Percentiles rank a stretch among this genome's conserved stretches.
These are phyloP conservation scores for Pyricularia sp. DNA, from an alignment of 2,329 filamentous ascomycete species.

Conservation along the genomic window DNA sequence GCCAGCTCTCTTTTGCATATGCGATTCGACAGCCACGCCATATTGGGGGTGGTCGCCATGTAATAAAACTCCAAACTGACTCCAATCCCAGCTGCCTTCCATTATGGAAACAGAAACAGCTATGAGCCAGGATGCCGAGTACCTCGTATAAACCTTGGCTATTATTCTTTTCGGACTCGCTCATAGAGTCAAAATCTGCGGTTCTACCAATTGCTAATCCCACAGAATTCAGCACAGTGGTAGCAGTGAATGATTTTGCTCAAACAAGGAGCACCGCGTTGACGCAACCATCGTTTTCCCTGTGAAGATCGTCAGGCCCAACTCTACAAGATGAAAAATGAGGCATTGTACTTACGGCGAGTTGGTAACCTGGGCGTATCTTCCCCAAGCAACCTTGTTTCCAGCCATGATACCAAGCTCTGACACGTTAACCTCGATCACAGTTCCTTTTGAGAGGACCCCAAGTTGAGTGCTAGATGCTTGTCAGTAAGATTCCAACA, in stretches of 20 bases:
- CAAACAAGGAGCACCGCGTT: constrained; percentile 4
- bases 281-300: constrained; percentile 4
- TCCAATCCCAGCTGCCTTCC: background rate
- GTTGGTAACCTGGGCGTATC: constrained; percentile 4
- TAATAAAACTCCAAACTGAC: background rate
- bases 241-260: background rate
- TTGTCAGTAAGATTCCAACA: background rate
- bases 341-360: background rate
- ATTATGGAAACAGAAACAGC: background rate
- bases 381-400: constrained; percentile 4
- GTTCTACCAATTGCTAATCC: background rate
- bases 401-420: constrained; percentile 61
- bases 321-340: background rate
- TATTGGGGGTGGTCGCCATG: background rate
- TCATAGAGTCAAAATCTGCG: background rate
- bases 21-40: background rate
- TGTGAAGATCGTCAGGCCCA: background rate
- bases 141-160: background rate
- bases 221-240: background rate
- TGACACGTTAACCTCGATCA: constrained; percentile 81
- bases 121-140: background rate
- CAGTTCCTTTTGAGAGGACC: constrained; percentile 69
- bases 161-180: background rate
- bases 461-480: constrained; percentile 58
- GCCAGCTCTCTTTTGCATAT: background rate